Percentiles rank a stretch among this genome's conserved stretches.
phyloP scores from a whole-genome alignment of 129 eudicot species.

The Daucus carota region DNA sequence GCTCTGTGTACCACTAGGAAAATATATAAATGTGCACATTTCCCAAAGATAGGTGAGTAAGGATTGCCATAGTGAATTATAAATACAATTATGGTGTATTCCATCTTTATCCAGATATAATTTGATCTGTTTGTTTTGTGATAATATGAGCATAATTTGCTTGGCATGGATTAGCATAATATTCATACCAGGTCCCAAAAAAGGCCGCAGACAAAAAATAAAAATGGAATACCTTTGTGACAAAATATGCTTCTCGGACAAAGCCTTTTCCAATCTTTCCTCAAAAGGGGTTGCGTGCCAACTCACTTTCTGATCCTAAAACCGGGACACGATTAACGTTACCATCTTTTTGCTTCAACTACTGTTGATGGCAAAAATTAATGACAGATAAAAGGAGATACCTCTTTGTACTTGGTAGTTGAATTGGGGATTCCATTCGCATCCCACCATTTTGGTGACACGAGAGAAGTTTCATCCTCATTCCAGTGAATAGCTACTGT shows the following conservation, averaged over 20 bases:
- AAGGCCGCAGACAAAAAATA: background rate
- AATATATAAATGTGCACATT: background rate
- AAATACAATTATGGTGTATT: background rate
- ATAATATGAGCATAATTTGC: background rate
- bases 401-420: slow-evolving; percentile 93
- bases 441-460: slow-evolving; percentile 75
- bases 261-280: slow-evolving; percentile 86
- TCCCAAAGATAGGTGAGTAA: background rate
- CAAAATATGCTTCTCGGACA: slow-evolving; percentile 53
- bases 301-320: slow-evolving; percentile 88
- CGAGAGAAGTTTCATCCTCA: slow-evolving; percentile 40
- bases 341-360: background rate
- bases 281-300: slow-evolving; percentile 99
- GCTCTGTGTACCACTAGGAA: background rate
- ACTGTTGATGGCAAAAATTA: background rate
- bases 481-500: slow-evolving; percentile 88
- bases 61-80: background rate
- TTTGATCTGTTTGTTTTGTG: background rate
- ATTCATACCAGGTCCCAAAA: background rate
- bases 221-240: slow-evolving; percentile 49
- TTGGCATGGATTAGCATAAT: background rate
- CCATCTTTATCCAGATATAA: background rate
- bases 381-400: background rate
- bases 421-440: slow-evolving; percentile 89
- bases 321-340: background rate